Percentiles rank a stretch among this genome's conserved stretches.
Conservation (phyloP, 305 asterid genomes). For the Lippia alba region DNA sequence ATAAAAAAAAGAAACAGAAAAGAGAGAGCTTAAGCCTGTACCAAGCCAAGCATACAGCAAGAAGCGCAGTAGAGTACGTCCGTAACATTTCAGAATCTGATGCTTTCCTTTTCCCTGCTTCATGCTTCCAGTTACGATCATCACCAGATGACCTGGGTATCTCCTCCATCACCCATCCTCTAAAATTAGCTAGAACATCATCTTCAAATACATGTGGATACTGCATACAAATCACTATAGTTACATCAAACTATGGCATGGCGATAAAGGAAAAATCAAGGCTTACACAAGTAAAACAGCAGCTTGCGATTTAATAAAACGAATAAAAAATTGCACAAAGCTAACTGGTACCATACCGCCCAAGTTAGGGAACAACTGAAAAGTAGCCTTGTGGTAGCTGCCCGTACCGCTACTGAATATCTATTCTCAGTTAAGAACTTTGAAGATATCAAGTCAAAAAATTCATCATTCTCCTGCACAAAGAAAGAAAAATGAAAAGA, state of each 20-base stretch:
- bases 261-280: conserved; percentile 19
- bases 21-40: conserved; percentile 40
- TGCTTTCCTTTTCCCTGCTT: conserved; percentile 62
- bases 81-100: conserved; percentile 85
- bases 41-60: conserved; percentile 88
- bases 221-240: conserved; percentile 57
- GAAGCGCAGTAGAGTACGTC: conserved; percentile 87
- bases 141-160: conserved; percentile 57
- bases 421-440: conserved; percentile 75
- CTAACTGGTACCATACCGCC: conserved; percentile 59
- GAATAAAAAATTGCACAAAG: conserved; percentile 11
- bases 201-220: conserved; percentile 96
- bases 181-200: conserved; percentile 74
- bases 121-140: conserved; percentile 75
- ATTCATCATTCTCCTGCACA: conserved; percentile 95
- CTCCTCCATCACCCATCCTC: conserved; percentile 95
- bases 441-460: conserved; percentile 82
- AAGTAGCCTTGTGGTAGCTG: conserved; percentile 91
- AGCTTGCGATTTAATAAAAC: neutral
- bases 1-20: neutral
- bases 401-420: conserved; percentile 74
- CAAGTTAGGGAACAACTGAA: conserved; percentile 91
- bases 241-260: conserved; percentile 30
- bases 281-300: conserved; percentile 14
- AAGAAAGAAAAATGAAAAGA: conserved; percentile 28